Base-by-base conservation (phyloP, 192 early-diverging fungal species). In the Mortierella alpina region DNA sequence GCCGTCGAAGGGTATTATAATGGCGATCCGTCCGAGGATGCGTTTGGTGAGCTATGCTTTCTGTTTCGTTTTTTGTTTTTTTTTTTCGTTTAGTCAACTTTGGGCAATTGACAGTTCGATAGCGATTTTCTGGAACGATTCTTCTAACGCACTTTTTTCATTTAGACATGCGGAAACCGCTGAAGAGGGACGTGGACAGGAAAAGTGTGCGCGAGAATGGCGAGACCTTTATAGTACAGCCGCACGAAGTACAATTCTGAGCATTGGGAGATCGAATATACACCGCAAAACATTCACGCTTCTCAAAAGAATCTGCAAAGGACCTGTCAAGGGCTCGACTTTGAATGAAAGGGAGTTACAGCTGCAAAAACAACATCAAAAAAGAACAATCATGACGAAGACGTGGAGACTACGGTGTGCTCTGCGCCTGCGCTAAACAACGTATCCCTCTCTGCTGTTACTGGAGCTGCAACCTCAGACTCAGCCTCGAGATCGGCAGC, bases 91-190 rank as follows among this genome's bases (percentile, higher is more conserved):
- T 15, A 20, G 13, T 42, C 6, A 71, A 54, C 40, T 10, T 3
- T 4, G 8, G 8, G 59, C 14, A 22, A 44, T 61, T 11, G 59
- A 1, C 41, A 42, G 10, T 48, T 17, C 23, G 11, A 62, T 39
- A 1, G 11, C 10, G 1, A 31, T 1, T 31, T 31, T 31, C 31
- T 31, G 31, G 31, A 31, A 31, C 31, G 31, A 31, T 31, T 57
- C n/a, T 14, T 70, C 40, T 73, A 8, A 14, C 22, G 15, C 52
- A 17, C 17, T 22, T 64, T 15, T 18, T 63, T n/a, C 70, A 44
- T 40, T 4, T 73, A 95, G 98, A 99, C 72, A 99, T 99, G 98
- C 86, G 97, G 56, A 96, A 97, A 86, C 94, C 98, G 7, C 84
- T 99, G 47, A 84, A 92, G 20, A 75, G 95, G 68, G 98, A 99